Evolutionary conservation across 495 filamentous ascomycete species (phyloP).

Genomic region (Cladorrhinum samala): DNA sequence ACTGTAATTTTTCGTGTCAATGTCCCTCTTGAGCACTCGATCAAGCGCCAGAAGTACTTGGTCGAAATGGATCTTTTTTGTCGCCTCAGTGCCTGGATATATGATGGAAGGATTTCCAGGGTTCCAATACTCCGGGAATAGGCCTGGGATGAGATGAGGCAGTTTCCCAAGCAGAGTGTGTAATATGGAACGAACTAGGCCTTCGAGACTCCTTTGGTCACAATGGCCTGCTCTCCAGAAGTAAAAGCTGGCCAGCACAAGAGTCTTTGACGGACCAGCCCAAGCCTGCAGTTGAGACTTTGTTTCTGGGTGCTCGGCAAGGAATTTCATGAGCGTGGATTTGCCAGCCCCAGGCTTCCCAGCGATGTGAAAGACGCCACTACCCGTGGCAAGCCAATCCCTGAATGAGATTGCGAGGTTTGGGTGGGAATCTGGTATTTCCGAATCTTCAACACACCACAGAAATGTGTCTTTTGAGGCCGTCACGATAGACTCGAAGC

Average conservation of each 20-base stretch:
- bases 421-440: background rate
- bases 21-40: background rate
- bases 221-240: background rate
- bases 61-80: background rate
- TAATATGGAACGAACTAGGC: background rate
- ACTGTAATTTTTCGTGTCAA: background rate
- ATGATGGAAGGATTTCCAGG: no score
- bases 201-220: background rate
- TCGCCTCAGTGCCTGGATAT: no score
- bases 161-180: background rate
- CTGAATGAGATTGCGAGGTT: background rate
- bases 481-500: background rate
- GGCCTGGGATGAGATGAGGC: background rate
- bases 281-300: background rate
- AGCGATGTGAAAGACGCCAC: background rate
- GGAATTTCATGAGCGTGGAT: background rate
- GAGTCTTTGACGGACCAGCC: background rate
- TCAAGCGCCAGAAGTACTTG: background rate
- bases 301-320: background rate
- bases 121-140: background rate
- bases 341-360: background rate
- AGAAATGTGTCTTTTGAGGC: background rate
- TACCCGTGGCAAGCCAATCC: background rate
- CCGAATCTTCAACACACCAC: background rate
- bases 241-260: background rate